A percentile compares a stretch with the other conserved stretches of the same genome.
phyloP scores from a whole-genome alignment of 768 basidiomycete species.

The Antrodiella citrinella region DNA sequence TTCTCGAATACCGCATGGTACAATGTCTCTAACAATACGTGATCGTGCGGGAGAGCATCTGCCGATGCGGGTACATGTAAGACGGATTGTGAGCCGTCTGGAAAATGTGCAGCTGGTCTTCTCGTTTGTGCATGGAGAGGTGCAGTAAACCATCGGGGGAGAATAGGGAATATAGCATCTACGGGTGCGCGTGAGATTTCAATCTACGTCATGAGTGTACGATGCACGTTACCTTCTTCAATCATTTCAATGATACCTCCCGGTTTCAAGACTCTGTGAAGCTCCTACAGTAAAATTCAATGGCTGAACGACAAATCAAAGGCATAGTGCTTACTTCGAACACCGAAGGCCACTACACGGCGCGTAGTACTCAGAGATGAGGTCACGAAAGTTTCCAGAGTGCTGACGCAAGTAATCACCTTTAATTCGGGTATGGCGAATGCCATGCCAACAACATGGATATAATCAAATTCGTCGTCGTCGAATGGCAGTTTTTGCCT shows the following conservation, averaged over 20 bases:
- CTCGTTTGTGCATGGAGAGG: slow-evolving; percentile 43
- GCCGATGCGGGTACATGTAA: slow-evolving; percentile 26
- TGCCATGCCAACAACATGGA: slow-evolving; percentile 41
- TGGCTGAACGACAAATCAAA: no score
- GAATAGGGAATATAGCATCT: slow-evolving; percentile 72
- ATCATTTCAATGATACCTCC: slow-evolving; percentile 65
- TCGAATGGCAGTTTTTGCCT: slow-evolving; percentile 74
- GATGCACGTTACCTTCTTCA: slow-evolving; percentile 64
- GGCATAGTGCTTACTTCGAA: slow-evolving; percentile 52
- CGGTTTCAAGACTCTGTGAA: slow-evolving; percentile 60
- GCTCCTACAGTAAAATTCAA: slow-evolving; percentile 40
- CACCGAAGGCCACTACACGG: slow-evolving; percentile 51
- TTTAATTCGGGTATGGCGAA: slow-evolving; percentile 67
- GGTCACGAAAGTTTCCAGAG: slow-evolving; percentile 4
- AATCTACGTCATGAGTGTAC: no score
- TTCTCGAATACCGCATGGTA: slow-evolving; percentile 60
- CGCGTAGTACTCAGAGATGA: slow-evolving; percentile 1
- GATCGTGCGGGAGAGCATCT: slow-evolving; percentile 45
- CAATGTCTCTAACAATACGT: slow-evolving; percentile 61
- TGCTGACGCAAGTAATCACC: slow-evolving; percentile 25
- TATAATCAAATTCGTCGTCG: slow-evolving; percentile 75
- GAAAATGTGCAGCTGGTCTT: slow-evolving; percentile 41
- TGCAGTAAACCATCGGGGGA: slow-evolving; percentile 73
- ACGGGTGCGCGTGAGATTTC: no score
- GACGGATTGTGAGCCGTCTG: slow-evolving; percentile 33